A percentile compares a stretch with the other conserved stretches of the same genome.
Evolutionary conservation across 345 rosid species (phyloP).

Genomic region (Eucalyptus sp.): DNA sequence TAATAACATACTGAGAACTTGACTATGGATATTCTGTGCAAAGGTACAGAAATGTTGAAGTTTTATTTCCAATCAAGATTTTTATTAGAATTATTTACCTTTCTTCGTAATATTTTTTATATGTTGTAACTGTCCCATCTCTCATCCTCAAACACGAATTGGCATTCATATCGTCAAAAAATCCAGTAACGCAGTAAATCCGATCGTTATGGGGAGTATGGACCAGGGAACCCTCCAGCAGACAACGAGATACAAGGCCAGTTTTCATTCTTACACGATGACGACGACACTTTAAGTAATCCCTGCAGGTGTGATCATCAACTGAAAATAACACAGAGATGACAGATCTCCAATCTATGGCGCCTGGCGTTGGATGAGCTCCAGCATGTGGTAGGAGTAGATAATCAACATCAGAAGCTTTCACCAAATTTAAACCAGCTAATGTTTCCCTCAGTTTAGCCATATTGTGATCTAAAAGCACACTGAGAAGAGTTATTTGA

Average conservation of each 20-base stretch:
- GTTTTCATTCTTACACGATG: constrained; percentile 27
- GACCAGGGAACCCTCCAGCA: constrained; percentile 46
- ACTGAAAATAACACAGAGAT: constrained; percentile 20
- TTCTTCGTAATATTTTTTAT: constrained; percentile 39
- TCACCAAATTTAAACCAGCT: constrained; percentile 5
- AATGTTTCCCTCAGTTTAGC: constrained; percentile 25
- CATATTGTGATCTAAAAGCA: constrained; percentile 34
- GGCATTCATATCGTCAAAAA: constrained; percentile 30
- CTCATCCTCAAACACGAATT: constrained; percentile 34
- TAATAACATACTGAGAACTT: background rate
- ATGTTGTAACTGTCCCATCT: constrained; percentile 26
- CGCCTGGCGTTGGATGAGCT: background rate
- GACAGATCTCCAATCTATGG: constrained; percentile 47
- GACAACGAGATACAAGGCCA: constrained; percentile 40
- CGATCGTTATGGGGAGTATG: constrained; percentile 65
- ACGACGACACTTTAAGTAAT: constrained; percentile 4
- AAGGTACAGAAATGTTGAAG: background rate
- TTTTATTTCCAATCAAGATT: background rate
- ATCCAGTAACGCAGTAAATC: constrained; percentile 41
- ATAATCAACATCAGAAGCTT: constrained; percentile 37
- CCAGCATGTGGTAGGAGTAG: constrained; percentile 44
- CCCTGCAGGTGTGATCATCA: constrained; percentile 13
- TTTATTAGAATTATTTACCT: constrained; percentile 14
- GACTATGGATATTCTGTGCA: background rate
- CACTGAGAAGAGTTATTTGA: constrained; percentile 43